Evolutionary conservation across 75 land plant species (phyloP).

Genomic region (Picea glauca): DNA sequence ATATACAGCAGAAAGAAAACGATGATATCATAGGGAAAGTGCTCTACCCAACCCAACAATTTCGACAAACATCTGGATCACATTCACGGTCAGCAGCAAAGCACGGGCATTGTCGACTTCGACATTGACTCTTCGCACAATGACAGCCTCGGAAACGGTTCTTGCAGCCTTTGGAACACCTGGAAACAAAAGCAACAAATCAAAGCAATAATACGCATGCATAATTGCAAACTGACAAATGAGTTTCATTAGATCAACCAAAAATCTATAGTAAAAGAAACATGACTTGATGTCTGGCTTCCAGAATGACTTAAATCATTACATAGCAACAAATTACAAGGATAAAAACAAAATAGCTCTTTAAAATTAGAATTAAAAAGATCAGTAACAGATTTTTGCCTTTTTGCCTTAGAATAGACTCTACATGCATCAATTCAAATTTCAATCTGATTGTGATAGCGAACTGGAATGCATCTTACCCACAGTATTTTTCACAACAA

Average conservation of each 20-base stretch:
- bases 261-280: background rate
- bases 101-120: conserved; percentile 98
- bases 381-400: no score
- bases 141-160: conserved; percentile 98
- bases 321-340: background rate
- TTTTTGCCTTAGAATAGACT: background rate
- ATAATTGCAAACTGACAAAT: background rate
- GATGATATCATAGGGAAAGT: background rate
- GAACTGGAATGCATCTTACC: conserved; percentile 53
- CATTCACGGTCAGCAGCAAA: conserved; percentile 99
- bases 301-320: background rate
- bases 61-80: conserved; percentile 99
- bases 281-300: no score
- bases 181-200: conserved; percentile 18
- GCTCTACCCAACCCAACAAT: conserved; percentile 96
- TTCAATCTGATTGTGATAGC: background rate
- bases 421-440: background rate
- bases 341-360: no score
- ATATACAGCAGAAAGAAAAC: background rate
- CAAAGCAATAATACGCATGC: background rate
- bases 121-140: conserved; percentile 98
- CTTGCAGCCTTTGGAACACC: conserved; percentile 96
- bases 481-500: conserved; percentile 99
- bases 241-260: background rate
- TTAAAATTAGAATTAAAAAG: no score